Conservation (phyloP, 495 filamentous ascomycete genomes). For the Lindgomyces ingoldianus region DNA sequence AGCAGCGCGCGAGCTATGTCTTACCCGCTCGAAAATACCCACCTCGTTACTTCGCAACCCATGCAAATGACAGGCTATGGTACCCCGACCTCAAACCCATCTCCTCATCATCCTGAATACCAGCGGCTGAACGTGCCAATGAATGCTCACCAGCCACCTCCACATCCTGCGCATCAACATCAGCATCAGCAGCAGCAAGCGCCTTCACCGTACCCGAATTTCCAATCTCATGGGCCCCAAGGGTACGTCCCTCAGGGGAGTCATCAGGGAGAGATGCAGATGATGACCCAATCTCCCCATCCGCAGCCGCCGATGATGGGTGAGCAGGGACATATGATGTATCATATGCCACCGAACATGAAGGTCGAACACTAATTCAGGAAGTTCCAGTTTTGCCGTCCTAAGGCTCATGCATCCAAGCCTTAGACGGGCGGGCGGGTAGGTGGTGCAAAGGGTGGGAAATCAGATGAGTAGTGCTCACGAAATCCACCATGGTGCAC, state of each 20-base stretch:
- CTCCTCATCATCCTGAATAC: conserved; percentile 28
- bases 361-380: conserved; percentile 29
- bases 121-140: conserved; percentile 31
- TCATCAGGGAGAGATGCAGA: conserved; percentile 35
- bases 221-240: conserved; percentile 11
- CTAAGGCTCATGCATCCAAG: neutral
- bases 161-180: conserved; percentile 9
- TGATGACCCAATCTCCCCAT: conserved; percentile 32
- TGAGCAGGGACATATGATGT: conserved; percentile 37
- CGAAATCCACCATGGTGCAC: too few relatives aligned
- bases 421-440: neutral
- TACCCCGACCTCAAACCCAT: conserved; percentile 32
- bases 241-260: conserved; percentile 24
- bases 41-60: conserved; percentile 31
- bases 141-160: conserved; percentile 5
- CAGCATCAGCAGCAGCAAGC: conserved; percentile 20
- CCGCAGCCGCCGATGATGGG: conserved; percentile 30
- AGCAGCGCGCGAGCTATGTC: conserved; percentile 32
- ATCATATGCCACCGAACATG: conserved; percentile 34
- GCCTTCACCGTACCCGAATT: conserved; percentile 17
- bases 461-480: neutral
- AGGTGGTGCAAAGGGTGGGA: neutral
- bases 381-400: neutral
- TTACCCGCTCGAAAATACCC: conserved; percentile 32
- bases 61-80: conserved; percentile 33